Evolutionary conservation across 495 filamentous ascomycete species (phyloP).

Genomic region (Penicillium nucicola): DNA sequence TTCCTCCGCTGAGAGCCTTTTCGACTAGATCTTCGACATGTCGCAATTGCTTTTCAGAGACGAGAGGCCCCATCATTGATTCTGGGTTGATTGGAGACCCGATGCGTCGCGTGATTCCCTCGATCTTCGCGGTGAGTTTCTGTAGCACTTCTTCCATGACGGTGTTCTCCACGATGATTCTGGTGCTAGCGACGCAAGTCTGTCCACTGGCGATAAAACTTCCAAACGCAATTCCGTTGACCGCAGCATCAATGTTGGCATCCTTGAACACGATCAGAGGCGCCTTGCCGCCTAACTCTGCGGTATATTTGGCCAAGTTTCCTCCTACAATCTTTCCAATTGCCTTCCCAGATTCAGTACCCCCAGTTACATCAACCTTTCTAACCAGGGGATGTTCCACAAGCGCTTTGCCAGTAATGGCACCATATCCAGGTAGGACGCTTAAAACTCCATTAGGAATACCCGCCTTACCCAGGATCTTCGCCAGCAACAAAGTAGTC

Average conservation of each 20-base stretch:
- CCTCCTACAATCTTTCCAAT: conserved; percentile 46
- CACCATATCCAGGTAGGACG: conserved; percentile 55
- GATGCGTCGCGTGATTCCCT: conserved; percentile 34
- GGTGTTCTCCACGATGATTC: conserved; percentile 51
- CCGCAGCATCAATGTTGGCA: conserved; percentile 48
- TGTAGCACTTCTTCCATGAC: conserved; percentile 36
- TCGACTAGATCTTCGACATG: conserved; percentile 23
- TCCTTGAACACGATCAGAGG: conserved; percentile 53
- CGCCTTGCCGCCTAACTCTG: conserved; percentile 61
- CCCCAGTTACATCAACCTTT: conserved; percentile 64
- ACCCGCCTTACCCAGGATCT: conserved; percentile 51
- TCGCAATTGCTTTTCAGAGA: conserved; percentile 15
- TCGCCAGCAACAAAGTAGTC: conserved; percentile 50
- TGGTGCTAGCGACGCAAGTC: conserved; percentile 59
- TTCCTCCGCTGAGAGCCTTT: conserved; percentile 24
- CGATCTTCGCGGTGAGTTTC: conserved; percentile 38
- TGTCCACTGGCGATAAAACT: conserved; percentile 59
- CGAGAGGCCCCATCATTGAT: conserved; percentile 22
- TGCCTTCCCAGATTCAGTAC: conserved; percentile 42
- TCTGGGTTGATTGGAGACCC: conserved; percentile 13
- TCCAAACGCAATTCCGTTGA: conserved; percentile 58
- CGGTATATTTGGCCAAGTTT: conserved; percentile 54
- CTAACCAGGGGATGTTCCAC: conserved; percentile 49
- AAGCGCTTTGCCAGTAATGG: conserved; percentile 50
- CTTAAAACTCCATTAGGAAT: conserved; percentile 55